Conservation (phyloP, 768 basidiomycete genomes). For the Myochromella boudieri region DNA sequence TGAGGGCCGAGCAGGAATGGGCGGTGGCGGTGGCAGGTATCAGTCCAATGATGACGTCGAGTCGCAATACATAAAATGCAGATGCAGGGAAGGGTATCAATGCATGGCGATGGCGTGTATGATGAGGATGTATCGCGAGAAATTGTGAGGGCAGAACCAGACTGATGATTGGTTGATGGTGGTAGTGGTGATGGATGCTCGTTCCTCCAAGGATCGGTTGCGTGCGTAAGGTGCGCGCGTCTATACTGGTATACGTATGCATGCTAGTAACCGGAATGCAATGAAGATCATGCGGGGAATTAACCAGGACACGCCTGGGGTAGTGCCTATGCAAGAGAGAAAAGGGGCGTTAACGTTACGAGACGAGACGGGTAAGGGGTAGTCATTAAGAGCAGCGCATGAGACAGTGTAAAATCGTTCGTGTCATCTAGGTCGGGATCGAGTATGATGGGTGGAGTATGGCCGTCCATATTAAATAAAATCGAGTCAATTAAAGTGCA, state of each 20-base stretch:
- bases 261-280: neutral
- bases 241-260: conserved; percentile 18
- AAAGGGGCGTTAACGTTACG: conserved; percentile 35
- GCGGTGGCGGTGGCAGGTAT: conserved; percentile 2
- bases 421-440: conserved; percentile 36
- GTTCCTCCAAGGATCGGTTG: neutral
- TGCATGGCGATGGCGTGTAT: neutral
- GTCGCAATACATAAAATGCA: conserved; percentile 16
- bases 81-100: neutral
- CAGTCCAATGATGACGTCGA: conserved; percentile 16
- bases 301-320: conserved; percentile 7
- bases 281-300: neutral
- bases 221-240: conserved; percentile 9
- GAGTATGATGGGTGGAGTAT: conserved; percentile 21
- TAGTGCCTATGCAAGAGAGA: conserved; percentile 25
- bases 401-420: conserved; percentile 19
- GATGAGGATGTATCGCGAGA: conserved; percentile 7
- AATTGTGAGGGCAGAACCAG: conserved; percentile 1
- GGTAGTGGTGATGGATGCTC: neutral
- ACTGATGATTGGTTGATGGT: neutral
- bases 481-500: conserved; percentile 18
- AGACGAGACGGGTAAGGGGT: conserved; percentile 43
- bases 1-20: neutral
- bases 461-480: too few relatives aligned
- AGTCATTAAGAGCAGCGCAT: conserved; percentile 65